These are phyloP conservation scores for Lipomyces chichibuensis DNA, from an alignment of 805 yeast species.

Conservation along the genomic window DNA sequence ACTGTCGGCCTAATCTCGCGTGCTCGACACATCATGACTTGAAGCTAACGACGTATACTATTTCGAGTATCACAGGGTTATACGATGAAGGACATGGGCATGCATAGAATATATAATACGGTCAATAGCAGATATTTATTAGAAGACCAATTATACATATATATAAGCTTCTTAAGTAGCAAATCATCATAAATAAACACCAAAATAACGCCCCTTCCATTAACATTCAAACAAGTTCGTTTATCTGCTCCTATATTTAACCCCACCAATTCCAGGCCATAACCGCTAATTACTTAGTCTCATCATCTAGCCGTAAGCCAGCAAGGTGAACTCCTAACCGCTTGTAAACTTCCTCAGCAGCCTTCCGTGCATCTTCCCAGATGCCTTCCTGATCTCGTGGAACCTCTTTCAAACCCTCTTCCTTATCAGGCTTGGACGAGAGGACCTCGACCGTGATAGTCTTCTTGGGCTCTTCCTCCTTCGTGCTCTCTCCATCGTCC, in stretches of 20 bases:
- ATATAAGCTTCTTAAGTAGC: background rate
- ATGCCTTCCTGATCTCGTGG: conserved; percentile 36
- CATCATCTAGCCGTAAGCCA: conserved; percentile 23
- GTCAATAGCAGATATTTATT: too few relatives aligned
- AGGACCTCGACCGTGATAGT: conserved; percentile 34
- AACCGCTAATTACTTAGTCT: background rate
- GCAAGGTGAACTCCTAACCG: conserved; percentile 38
- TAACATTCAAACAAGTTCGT: background rate
- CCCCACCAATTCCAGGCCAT: background rate
- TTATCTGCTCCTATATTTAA: background rate
- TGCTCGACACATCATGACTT: too few relatives aligned
- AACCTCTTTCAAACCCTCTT: conserved; percentile 11
- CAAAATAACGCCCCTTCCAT: background rate
- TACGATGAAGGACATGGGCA: too few relatives aligned
- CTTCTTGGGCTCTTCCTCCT: conserved; percentile 15
- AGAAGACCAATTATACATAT: too few relatives aligned
- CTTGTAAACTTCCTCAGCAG: conserved; percentile 41
- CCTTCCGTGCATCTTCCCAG: conserved; percentile 40
- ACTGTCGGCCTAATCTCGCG: too few relatives aligned
- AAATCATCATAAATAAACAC: background rate
- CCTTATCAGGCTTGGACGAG: conserved; percentile 36
- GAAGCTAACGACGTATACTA: too few relatives aligned
- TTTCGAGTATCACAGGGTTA: too few relatives aligned
- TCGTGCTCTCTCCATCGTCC: conserved; percentile 10
- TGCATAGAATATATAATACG: too few relatives aligned